Evolutionary conservation across 2,329 filamentous ascomycete genomes (phyloP).

Genomic region (Onygenales sp.): DNA sequence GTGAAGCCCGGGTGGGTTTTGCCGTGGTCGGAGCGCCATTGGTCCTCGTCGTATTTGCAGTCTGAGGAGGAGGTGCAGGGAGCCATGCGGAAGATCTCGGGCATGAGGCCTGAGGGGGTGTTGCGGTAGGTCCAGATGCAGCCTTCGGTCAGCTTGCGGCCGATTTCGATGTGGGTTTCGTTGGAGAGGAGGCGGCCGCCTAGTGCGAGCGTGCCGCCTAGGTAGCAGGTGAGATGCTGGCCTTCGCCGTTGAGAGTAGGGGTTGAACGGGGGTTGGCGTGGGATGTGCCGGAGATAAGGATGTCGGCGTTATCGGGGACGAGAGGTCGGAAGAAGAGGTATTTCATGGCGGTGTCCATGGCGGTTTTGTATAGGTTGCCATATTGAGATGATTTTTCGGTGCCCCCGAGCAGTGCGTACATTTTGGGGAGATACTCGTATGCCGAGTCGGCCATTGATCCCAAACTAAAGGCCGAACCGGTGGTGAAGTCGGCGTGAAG

Average conservation of each 20-base stretch:
- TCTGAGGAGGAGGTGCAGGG: conserved; percentile 24
- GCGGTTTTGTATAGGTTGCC: conserved; percentile 60
- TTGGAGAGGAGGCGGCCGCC: conserved; percentile 43
- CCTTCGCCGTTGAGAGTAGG: conserved; percentile 40
- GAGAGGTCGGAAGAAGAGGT: conserved; percentile 72
- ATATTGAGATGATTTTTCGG: conserved; percentile 46
- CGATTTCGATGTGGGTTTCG: conserved; percentile 39
- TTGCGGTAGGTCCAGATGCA: conserved; percentile 47
- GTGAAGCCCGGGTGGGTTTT: neutral
- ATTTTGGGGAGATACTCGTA: conserved; percentile 55
- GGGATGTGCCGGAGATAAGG: conserved; percentile 48
- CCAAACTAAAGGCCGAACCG: conserved; percentile 33
- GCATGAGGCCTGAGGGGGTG: conserved; percentile 45
- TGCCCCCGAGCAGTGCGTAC: conserved; percentile 67
- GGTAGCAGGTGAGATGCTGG: conserved; percentile 46
- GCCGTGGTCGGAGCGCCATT: neutral
- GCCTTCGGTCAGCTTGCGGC: conserved; percentile 42
- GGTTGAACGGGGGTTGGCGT: neutral
- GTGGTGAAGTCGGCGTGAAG: neutral
- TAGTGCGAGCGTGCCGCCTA: conserved; percentile 47
- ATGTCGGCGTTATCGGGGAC: conserved; percentile 55
- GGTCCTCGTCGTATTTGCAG: conserved; percentile 5
- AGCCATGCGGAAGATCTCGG: conserved; percentile 37
- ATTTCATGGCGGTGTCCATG: conserved; percentile 58
- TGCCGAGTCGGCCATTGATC: conserved; percentile 46